These are phyloP conservation scores for Musa schizocarpa DNA, from an alignment of 176 grass and related monocot species.

Conservation along the genomic window DNA sequence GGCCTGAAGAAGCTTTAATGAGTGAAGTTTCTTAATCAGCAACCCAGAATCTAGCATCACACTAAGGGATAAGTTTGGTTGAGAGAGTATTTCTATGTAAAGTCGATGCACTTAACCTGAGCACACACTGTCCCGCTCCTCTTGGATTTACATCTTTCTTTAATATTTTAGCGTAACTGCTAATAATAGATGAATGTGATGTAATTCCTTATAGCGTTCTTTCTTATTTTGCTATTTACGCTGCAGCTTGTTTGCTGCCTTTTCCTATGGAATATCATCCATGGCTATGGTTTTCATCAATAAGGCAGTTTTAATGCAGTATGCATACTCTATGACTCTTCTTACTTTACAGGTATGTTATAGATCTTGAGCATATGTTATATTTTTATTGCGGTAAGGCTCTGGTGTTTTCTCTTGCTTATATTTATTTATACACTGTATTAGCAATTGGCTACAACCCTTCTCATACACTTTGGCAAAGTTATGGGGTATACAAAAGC, in stretches of 20 bases:
- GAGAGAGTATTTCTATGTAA: neutral
- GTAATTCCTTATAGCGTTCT: neutral
- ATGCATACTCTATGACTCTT: conserved; percentile 87
- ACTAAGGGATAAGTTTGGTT: neutral
- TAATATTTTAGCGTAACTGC: too few species aligned
- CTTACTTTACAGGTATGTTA: conserved; percentile 75
- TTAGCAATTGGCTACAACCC: conserved; percentile 78
- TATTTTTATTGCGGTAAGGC: conserved; percentile 3
- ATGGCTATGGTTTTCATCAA: conserved; percentile 99
- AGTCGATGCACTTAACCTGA: neutral
- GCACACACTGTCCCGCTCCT: too few species aligned
- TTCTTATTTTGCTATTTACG: neutral
- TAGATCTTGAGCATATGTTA: neutral
- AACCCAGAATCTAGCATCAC: too few species aligned
- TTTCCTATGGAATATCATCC: conserved; percentile 85
- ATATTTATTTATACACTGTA: neutral
- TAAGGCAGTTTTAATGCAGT: conserved; percentile 92
- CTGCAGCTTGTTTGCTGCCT: conserved; percentile 68
- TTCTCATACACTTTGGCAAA: conserved; percentile 79
- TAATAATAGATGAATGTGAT: neutral
- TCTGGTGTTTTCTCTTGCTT: neutral
- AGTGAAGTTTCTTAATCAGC: too few species aligned
- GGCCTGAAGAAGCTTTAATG: too few species aligned
- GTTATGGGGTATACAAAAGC: conserved; percentile 52
- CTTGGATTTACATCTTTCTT: too few species aligned